phyloP scores from a whole-genome alignment of 108 stramenopile genomes.

The Cylindrotheca closterium region DNA sequence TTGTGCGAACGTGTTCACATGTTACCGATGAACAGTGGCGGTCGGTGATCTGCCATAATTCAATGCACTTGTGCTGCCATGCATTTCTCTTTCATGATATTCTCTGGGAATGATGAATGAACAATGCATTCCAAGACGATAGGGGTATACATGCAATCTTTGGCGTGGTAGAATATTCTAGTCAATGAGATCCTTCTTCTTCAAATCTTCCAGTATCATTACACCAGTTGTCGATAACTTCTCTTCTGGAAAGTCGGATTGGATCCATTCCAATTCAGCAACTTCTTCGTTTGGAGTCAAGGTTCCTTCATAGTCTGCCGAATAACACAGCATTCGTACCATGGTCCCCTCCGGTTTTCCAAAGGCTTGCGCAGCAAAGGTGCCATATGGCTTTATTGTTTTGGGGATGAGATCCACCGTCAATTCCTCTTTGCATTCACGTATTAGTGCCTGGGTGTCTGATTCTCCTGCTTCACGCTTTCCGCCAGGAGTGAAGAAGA shows the following conservation, averaged over 20 bases:
- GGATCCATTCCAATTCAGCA: constrained; percentile 55
- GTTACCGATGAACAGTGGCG: no score
- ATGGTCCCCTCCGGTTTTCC: constrained; percentile 53
- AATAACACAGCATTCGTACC: constrained; percentile 53
- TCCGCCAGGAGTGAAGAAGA: constrained; percentile 56
- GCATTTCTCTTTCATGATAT: no score
- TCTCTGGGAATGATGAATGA: no score
- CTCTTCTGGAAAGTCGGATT: constrained; percentile 37
- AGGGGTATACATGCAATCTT: no score
- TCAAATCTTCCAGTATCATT: constrained; percentile 57
- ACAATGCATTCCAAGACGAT: no score
- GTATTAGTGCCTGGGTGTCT: constrained; percentile 39
- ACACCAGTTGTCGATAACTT: constrained; percentile 43
- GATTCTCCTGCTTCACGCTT: constrained; percentile 49
- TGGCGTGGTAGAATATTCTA: no score
- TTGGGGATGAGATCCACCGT: constrained; percentile 38
- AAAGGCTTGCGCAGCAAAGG: constrained; percentile 51
- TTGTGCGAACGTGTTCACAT: no score
- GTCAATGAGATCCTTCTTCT: constrained; percentile 42
- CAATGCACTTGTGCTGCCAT: no score
- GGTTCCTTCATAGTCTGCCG: constrained; percentile 37
- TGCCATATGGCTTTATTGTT: constrained; percentile 40
- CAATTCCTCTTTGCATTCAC: constrained; percentile 57
- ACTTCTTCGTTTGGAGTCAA: constrained; percentile 44
- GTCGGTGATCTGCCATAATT: no score